A percentile compares a stretch with the other conserved stretches of the same genome.
These are phyloP conservation scores for Colletotrichum caudatum DNA, from an alignment of 2,329 filamentous ascomycete species.

Conservation along the genomic window DNA sequence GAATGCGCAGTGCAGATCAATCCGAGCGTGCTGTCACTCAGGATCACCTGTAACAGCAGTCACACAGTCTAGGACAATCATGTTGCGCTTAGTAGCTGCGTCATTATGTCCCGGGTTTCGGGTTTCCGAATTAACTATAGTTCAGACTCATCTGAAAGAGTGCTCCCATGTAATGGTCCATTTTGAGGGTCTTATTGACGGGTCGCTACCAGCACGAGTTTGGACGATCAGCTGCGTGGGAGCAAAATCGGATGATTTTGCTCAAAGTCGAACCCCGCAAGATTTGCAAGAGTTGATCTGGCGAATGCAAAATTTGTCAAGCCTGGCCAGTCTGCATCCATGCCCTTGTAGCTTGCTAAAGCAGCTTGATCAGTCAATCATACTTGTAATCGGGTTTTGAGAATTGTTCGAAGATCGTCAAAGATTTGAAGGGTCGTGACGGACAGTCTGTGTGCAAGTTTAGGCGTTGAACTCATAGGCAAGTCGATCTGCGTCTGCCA, in stretches of 20 bases:
- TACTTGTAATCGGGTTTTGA: neutral
- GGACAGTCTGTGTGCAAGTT: neutral
- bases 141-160: neutral
- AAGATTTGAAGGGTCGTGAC: neutral
- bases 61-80: neutral
- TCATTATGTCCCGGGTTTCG: neutral
- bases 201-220: neutral
- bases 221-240: neutral
- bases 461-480: neutral
- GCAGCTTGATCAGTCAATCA: neutral
- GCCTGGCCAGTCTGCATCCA: neutral
- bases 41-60: neutral
- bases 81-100: neutral
- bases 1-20: neutral
- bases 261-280: neutral
- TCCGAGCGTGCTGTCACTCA: neutral
- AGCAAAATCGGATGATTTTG: neutral
- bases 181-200: neutral
- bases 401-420: neutral
- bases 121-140: neutral
- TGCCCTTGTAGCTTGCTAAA: neutral
- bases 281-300: neutral
- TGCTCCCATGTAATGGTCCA: neutral
- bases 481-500: neutral
- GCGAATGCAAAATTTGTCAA: neutral